Conservation (phyloP, 768 basidiomycete species). For the Saitozyma podzolica region DNA sequence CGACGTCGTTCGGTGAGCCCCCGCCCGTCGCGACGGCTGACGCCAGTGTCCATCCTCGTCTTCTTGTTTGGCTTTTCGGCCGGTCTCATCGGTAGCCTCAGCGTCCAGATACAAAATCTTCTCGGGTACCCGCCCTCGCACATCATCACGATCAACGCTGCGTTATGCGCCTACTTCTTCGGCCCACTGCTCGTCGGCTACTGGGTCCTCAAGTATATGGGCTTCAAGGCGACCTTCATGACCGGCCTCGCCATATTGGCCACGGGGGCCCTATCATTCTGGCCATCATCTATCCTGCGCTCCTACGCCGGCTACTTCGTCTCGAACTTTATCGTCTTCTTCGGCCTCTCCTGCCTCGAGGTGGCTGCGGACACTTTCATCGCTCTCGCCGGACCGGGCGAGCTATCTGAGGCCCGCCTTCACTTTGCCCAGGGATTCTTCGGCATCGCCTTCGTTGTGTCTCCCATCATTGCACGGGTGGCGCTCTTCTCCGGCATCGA, state of each 20-base stretch:
- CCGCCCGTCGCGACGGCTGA: not conserved
- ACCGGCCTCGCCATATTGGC: conserved; percentile 45
- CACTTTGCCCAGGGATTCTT: conserved; percentile 49
- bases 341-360: conserved; percentile 44
- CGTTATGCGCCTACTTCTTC: conserved; percentile 43
- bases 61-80: conserved; percentile 50
- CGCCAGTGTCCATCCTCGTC: conserved; percentile 40
- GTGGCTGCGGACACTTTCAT: conserved; percentile 49
- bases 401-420: conserved; percentile 40
- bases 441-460: conserved; percentile 34
- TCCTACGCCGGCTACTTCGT: conserved; percentile 46
- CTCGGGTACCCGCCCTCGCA: conserved; percentile 30
- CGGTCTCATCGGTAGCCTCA: conserved; percentile 47
- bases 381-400: conserved; percentile 46
- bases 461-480: conserved; percentile 35
- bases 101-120: conserved; percentile 33
- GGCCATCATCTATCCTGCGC: conserved; percentile 43
- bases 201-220: conserved; percentile 32
- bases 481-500: conserved; percentile 30
- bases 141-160: conserved; percentile 36
- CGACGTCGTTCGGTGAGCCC: conserved; percentile 39
- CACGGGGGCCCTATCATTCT: conserved; percentile 47
- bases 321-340: conserved; percentile 44
- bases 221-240: conserved; percentile 50
- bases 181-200: conserved; percentile 42